phyloP scores from a whole-genome alignment of 805 yeast genomes.

The Lachancea thermotolerans region DNA sequence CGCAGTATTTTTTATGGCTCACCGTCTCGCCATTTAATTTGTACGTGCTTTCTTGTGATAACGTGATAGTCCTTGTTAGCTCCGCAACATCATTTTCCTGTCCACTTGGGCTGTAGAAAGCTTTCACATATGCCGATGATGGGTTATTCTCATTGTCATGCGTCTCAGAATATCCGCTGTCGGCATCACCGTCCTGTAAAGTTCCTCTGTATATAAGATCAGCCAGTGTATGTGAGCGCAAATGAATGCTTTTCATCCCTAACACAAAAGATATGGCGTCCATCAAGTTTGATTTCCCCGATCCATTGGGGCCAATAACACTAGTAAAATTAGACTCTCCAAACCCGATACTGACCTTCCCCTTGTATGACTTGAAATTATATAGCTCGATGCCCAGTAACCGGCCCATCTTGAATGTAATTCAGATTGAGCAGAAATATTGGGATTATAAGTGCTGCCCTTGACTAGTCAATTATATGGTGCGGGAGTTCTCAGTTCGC shows the following conservation, averaged over 20 bases:
- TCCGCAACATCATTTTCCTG: constrained; percentile 44
- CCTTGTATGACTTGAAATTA: constrained; percentile 89
- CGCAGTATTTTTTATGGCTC: constrained; percentile 57
- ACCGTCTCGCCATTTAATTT: constrained; percentile 54
- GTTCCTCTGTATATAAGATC: constrained; percentile 80
- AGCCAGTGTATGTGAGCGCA: constrained; percentile 64
- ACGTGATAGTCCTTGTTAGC: constrained; percentile 55
- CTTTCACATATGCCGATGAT: constrained; percentile 66
- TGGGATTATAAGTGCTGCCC: too few species aligned
- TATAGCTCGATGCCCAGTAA: constrained; percentile 67
- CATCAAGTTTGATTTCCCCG: constrained; percentile 96
- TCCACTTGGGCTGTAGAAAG: constrained; percentile 47
- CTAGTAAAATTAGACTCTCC: constrained; percentile 81
- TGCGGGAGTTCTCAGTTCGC: too few species aligned
- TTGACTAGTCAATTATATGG: too few species aligned
- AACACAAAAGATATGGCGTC: constrained; percentile 94
- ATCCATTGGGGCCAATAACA: constrained; percentile 97
- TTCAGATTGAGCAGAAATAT: too few species aligned
- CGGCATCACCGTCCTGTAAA: constrained; percentile 18
- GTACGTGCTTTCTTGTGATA: constrained; percentile 60
- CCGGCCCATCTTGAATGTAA: constrained; percentile 57
- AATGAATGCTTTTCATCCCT: constrained; percentile 69
- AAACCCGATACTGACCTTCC: constrained; percentile 68
- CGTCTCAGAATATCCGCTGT: constrained; percentile 9
- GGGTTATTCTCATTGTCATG: constrained; percentile 12